These are phyloP conservation scores for Coemansia reversa DNA, from an alignment of 192 early-diverging fungal genomes.

Conservation along the genomic window DNA sequence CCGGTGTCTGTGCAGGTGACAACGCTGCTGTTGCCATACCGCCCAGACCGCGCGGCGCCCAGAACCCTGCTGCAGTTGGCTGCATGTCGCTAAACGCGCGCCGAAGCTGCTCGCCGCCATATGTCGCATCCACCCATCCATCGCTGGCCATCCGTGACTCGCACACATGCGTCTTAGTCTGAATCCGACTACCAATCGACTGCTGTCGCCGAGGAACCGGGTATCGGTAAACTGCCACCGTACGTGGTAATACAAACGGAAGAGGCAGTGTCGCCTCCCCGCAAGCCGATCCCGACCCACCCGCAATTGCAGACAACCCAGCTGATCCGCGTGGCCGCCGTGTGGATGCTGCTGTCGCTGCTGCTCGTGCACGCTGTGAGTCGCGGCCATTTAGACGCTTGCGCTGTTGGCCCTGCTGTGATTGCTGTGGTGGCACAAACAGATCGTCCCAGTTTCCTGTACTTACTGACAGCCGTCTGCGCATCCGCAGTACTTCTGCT, in stretches of 20 bases:
- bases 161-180: constrained; percentile 6
- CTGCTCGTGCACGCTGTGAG: constrained; percentile 25
- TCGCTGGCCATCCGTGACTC: constrained; percentile 11
- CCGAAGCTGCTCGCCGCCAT: constrained; percentile 2
- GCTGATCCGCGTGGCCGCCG: constrained; percentile 4
- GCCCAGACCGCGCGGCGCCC: constrained; percentile 15
- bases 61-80: constrained; percentile 20
- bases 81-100: constrained; percentile 17
- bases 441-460: constrained; percentile 26
- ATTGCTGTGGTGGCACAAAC: constrained; percentile 39
- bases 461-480: constrained; percentile 22
- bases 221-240: constrained; percentile 41
- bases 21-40: constrained; percentile 7
- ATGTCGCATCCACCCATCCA: constrained; percentile 45
- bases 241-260: constrained; percentile 38
- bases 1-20: not conserved
- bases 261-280: constrained; percentile 20
- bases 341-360: constrained; percentile 16
- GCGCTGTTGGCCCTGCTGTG: constrained; percentile 22
- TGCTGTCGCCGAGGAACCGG: constrained; percentile 16
- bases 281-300: constrained; percentile 2
- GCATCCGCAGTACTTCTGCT: constrained; percentile 36
- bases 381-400: constrained; percentile 26
- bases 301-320: not conserved
- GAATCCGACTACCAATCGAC: constrained; percentile 29